These are phyloP conservation scores for Cucurbita ficifolia DNA, from an alignment of 306 rosid genomes.

Conservation along the genomic window DNA sequence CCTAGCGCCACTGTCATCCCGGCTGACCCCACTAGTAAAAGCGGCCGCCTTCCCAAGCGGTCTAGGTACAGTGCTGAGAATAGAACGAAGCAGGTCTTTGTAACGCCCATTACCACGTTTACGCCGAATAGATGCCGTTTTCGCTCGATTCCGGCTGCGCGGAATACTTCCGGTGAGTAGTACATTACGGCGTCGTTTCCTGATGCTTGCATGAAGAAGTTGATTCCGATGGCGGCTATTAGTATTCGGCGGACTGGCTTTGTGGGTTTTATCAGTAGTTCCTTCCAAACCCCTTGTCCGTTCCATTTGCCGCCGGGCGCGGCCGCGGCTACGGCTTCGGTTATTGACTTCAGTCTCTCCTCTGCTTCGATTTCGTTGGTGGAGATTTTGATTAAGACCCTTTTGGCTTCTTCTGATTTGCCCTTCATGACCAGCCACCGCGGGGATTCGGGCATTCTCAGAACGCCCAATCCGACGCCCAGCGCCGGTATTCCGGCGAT, in stretches of 20 bases:
- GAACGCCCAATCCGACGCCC: conserved; percentile 32
- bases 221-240: conserved; percentile 56
- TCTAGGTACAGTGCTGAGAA: conserved; percentile 47
- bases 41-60: conserved; percentile 57
- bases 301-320: background rate
- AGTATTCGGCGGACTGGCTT: conserved; percentile 37
- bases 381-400: conserved; percentile 39
- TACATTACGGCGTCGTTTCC: conserved; percentile 94
- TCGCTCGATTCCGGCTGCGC: conserved; percentile 42
- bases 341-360: conserved; percentile 36
- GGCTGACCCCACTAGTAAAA: conserved; percentile 41
- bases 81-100: conserved; percentile 44
- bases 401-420: conserved; percentile 32
- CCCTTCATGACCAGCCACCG: conserved; percentile 71
- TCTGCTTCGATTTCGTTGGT: conserved; percentile 42
- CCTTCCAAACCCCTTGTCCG: conserved; percentile 58
- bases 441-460: conserved; percentile 76
- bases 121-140: conserved; percentile 43
- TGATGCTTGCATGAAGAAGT: conserved; percentile 88
- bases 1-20: conserved; percentile 51
- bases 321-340: conserved; percentile 18
- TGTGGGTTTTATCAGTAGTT: conserved; percentile 39
- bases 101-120: conserved; percentile 51
- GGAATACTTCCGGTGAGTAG: conserved; percentile 59
- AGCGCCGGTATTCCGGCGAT: conserved; percentile 44